These are phyloP conservation scores for Penicillium cataractarum DNA, from an alignment of 495 filamentous ascomycete species.

Conservation along the genomic window DNA sequence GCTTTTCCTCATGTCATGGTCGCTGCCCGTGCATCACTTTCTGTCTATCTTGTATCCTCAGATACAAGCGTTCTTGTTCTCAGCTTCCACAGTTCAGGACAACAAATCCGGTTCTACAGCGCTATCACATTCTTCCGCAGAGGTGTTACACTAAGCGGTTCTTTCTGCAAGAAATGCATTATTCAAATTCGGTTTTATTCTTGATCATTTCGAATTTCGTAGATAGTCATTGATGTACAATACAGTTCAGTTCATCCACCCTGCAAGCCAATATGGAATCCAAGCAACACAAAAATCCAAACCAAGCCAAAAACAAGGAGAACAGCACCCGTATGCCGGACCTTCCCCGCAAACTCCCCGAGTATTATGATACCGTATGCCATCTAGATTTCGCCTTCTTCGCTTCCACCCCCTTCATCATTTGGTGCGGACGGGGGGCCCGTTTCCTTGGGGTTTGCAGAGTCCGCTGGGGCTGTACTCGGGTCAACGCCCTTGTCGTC, in stretches of 20 bases:
- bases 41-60: not conserved
- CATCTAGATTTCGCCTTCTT: slow-evolving; percentile 48
- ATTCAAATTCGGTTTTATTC: not conserved
- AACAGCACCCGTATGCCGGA: not conserved
- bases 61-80: not conserved
- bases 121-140: not conserved
- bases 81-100: not conserved
- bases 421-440: slow-evolving; percentile 4
- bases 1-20: not conserved
- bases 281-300: not conserved
- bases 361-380: not conserved
- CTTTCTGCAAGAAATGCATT: not conserved
- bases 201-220: slow-evolving; percentile 18
- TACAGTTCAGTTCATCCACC: not conserved
- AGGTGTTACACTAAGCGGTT: no score
- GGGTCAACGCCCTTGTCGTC: slow-evolving; percentile 10
- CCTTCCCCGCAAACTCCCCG: not conserved
- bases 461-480: not conserved
- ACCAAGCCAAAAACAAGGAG: not conserved
- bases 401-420: slow-evolving; percentile 44
- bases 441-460: not conserved
- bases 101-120: not conserved
- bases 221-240: slow-evolving; percentile 25
- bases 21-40: not conserved
- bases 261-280: not conserved